Evolutionary conservation across 2,329 filamentous ascomycete species (phyloP).

Genomic region (Calonectria pauciramosa): DNA sequence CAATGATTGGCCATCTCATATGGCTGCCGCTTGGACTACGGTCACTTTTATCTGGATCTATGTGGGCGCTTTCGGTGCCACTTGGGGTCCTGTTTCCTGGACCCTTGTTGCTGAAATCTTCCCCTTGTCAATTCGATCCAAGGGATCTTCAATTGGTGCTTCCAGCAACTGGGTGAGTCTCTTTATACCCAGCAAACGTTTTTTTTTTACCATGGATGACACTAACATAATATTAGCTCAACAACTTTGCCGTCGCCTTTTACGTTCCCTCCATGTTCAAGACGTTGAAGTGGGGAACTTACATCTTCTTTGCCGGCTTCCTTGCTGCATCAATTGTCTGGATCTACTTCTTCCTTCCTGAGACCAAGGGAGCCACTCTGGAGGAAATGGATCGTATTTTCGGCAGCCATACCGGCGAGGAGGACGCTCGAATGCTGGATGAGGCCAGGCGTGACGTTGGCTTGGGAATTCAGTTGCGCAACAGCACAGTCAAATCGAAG

Average conservation of each 20-base stretch:
- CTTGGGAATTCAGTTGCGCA: constrained; percentile 32
- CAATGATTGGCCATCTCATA: constrained; percentile 53
- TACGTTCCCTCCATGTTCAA: constrained; percentile 57
- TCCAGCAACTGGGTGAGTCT: constrained; percentile 57
- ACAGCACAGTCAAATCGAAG: constrained; percentile 37
- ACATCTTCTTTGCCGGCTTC: constrained; percentile 69
- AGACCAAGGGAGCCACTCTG: constrained; percentile 68
- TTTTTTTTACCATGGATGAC: neutral
- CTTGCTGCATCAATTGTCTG: constrained; percentile 62
- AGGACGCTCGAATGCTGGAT: constrained; percentile 35
- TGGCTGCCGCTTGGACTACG: constrained; percentile 54
- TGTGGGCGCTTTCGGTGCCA: constrained; percentile 61
- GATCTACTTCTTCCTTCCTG: constrained; percentile 65
- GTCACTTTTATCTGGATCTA: constrained; percentile 60
- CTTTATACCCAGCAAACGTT: no score
- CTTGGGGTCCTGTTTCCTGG: constrained; percentile 63
- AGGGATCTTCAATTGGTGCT: constrained; percentile 58
- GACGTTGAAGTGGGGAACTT: constrained; percentile 62
- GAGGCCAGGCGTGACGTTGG: constrained; percentile 43
- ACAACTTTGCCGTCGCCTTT: constrained; percentile 63
- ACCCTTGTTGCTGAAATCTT: constrained; percentile 63
- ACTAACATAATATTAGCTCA: constrained; percentile 44
- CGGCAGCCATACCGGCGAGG: constrained; percentile 51
- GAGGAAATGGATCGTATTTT: constrained; percentile 70
- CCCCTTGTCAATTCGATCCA: constrained; percentile 59